phyloP scores from a whole-genome alignment of 2,329 filamentous ascomycete species.

The Diplocarpon mali region DNA sequence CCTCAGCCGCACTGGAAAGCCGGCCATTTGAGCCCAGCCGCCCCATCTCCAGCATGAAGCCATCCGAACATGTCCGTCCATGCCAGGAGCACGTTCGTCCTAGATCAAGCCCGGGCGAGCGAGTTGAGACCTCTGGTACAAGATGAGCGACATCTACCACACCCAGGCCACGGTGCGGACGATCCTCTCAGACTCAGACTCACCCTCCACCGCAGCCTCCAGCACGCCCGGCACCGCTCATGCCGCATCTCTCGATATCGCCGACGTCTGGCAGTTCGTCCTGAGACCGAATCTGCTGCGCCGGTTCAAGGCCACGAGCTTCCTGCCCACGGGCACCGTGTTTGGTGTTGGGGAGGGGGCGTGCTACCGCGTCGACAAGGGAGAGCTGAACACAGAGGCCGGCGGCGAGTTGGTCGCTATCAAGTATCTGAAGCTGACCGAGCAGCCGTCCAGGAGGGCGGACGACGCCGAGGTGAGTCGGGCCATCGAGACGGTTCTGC shows the following conservation, averaged over 20 bases:
- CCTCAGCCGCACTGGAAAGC: too few species aligned
- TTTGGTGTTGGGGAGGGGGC: background rate
- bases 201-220: too few species aligned
- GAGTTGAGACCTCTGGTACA: too few species aligned
- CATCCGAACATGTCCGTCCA: too few species aligned
- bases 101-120: too few species aligned
- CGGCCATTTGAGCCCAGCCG: too few species aligned
- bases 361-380: background rate
- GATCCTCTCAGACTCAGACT: too few species aligned
- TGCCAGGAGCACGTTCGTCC: too few species aligned
- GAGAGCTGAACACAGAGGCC: background rate
- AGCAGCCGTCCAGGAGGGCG: background rate
- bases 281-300: background rate
- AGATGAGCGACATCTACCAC: too few species aligned
- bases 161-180: too few species aligned
- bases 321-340: background rate
- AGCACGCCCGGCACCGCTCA: background rate
- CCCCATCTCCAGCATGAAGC: too few species aligned
- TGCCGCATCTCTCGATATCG: background rate
- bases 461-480: background rate
- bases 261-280: background rate
- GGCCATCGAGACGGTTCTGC: background rate
- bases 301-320: background rate
- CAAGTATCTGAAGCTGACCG: background rate
- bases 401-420: background rate